These are phyloP conservation scores for Glycine latifolia DNA, from an alignment of 306 rosid species.

Conservation along the genomic window DNA sequence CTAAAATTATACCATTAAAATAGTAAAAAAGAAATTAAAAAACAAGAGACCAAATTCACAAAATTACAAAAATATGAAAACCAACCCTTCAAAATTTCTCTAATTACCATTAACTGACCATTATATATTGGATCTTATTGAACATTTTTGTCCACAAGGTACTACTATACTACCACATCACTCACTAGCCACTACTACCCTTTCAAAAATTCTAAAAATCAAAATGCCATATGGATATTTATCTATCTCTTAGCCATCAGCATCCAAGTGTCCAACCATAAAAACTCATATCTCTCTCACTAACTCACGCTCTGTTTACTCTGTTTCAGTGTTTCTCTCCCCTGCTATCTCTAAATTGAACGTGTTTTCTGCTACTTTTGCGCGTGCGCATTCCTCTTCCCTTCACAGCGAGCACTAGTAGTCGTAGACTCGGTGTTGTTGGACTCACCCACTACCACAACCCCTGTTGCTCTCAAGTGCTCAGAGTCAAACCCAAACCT, in stretches of 20 bases:
- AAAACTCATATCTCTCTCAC: constrained; percentile 17
- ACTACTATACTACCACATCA: neutral
- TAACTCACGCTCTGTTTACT: neutral
- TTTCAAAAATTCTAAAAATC: constrained; percentile 17
- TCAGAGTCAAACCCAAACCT: constrained; percentile 1
- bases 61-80: neutral
- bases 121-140: constrained; percentile 16
- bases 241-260: neutral
- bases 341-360: constrained; percentile 6
- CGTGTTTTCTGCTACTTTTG: constrained; percentile 40
- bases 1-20: neutral
- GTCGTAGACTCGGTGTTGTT: no score
- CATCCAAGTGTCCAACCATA: constrained; percentile 38
- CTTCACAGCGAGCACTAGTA: neutral
- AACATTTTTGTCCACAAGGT: neutral
- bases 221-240: constrained; percentile 7
- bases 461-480: constrained; percentile 23
- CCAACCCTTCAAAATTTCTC: neutral
- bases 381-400: constrained; percentile 27
- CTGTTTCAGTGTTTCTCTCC: constrained; percentile 25
- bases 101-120: neutral
- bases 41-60: neutral
- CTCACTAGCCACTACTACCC: neutral
- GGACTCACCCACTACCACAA: neutral
- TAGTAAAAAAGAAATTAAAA: neutral